A percentile compares a stretch with the other conserved stretches of the same genome.
Evolutionary conservation across 164 flowering plant genomes (phyloP).

Genomic region (Macadamia tetraphylla): DNA sequence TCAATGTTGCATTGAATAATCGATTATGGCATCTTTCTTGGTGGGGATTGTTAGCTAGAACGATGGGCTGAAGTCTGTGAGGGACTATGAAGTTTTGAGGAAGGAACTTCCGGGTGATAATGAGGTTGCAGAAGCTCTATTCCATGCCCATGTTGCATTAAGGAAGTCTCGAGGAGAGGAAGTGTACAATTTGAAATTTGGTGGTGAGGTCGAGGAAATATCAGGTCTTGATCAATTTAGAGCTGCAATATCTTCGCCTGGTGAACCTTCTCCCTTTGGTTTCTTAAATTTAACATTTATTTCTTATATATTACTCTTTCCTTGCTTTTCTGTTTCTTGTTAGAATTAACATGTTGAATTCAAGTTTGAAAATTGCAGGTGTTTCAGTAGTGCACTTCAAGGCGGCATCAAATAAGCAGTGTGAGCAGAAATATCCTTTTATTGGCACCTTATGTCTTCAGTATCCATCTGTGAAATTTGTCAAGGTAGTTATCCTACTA

Average conservation of each 20-base stretch:
- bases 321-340: not conserved
- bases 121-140: constrained; percentile 68
- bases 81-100: constrained; percentile 73
- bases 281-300: not conserved
- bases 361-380: constrained; percentile 32
- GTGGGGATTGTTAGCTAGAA: constrained; percentile 46
- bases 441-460: constrained; percentile 50
- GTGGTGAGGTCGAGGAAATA: constrained; percentile 86
- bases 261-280: constrained; percentile 25
- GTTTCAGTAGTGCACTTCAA: constrained; percentile 69
- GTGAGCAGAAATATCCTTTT: constrained; percentile 59
- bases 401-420: constrained; percentile 34
- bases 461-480: constrained; percentile 72
- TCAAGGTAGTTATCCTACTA: constrained; percentile 42
- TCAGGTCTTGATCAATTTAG: constrained; percentile 58
- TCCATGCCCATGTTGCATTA: constrained; percentile 79
- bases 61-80: constrained; percentile 75
- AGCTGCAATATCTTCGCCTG: constrained; percentile 65
- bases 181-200: constrained; percentile 68
- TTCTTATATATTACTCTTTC: not conserved
- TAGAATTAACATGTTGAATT: not conserved
- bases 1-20: constrained; percentile 2
- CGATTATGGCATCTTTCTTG: constrained; percentile 2
- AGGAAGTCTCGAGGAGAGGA: constrained; percentile 85
- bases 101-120: constrained; percentile 65